Evolutionary conservation across 1,284 basidiomycete species (phyloP), one percentile per base, ranked within the genome.

Genomic region (Trichosporon ovoides): DNA sequence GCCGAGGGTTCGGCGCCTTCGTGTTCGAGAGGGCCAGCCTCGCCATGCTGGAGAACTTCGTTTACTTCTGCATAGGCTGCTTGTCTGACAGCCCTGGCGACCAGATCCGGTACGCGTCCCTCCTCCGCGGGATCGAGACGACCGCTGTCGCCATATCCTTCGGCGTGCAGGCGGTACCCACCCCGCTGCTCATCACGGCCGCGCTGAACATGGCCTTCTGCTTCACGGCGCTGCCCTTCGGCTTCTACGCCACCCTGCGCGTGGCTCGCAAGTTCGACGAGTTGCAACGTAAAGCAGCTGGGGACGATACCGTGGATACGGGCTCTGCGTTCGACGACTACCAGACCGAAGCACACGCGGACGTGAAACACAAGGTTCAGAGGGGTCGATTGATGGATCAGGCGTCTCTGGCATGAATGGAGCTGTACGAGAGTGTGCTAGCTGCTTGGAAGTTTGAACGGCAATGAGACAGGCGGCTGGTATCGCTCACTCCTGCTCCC

Each of bases 111-210:
- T 56, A 60, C 55, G 36, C 28, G 20, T 60, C 55, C 1, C 55
- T 60, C 16, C 52, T 60, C 36, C 55, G 59, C 18, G 58, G 58
- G 2, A 60, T 60, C 16, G 59, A 60, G 59, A 60, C 59, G 0
- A 55, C 55, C 3, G 52, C 52, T 0, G 52, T 59, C 14, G 58
- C 58, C 0, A 31, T 59, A 13, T 19, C 33, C 33, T 57, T 53
- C 37, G 59, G 59, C 5, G 51, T 60, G 13, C 59, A 60, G 59
- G 59, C 58, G 6, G 38, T 60, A 3, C 59, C 59, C 9, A 52
- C 55, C 5, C 36, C 55, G 46, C 59, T 57, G 5, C 40, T 60
- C 19, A 36, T 36, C 18, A 60, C 59, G 1, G 59, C 59, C 1
- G n/a, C 14, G 3, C 34, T 60, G 38, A 60, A 60, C 38, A 19